phyloP scores from a whole-genome alignment of 2,329 filamentous ascomycete genomes.

The Paecilomyces sp. region DNA sequence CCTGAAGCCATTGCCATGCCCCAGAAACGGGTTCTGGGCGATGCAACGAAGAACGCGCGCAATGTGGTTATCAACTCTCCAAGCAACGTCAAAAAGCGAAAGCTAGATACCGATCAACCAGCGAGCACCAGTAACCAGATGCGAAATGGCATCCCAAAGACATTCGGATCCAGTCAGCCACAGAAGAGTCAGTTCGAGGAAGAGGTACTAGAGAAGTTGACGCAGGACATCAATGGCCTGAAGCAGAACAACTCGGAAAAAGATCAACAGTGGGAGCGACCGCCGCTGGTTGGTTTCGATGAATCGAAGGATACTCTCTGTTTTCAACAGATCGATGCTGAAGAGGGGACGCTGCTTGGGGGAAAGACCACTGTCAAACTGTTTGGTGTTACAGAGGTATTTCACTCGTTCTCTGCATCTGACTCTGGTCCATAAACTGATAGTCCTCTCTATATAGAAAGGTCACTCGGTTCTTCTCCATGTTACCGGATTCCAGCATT shows the following conservation, averaged over 20 bases:
- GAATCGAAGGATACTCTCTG: constrained; percentile 62
- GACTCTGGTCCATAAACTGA: constrained; percentile 7
- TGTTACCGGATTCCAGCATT: constrained; percentile 92
- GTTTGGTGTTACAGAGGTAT: constrained; percentile 81
- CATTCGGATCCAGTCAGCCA: constrained; percentile 51
- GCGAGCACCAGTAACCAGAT: constrained; percentile 54
- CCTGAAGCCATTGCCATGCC: constrained; percentile 39
- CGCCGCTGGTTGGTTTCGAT: constrained; percentile 54
- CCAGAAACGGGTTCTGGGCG: constrained; percentile 66
- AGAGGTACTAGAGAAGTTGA: constrained; percentile 90
- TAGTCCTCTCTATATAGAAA: constrained; percentile 20
- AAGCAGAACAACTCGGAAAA: constrained; percentile 85
- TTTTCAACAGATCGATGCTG: constrained; percentile 93
- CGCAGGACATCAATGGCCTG: constrained; percentile 80
- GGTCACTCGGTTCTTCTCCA: constrained; percentile 93
- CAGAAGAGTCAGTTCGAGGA: constrained; percentile 90
- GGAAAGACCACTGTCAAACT: constrained; percentile 76
- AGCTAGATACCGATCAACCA: constrained; percentile 54
- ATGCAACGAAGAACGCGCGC: constrained; percentile 57
- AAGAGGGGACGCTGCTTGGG: constrained; percentile 76
- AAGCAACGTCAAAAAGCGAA: constrained; percentile 68
- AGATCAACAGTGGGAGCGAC: constrained; percentile 84
- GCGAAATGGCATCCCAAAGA: constrained; percentile 52
- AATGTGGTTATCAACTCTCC: constrained; percentile 52
- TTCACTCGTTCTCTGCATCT: constrained; percentile 4